Base-by-base conservation (phyloP, 2,329 filamentous ascomycete genomes). In the Sarocladium brachiariae region DNA sequence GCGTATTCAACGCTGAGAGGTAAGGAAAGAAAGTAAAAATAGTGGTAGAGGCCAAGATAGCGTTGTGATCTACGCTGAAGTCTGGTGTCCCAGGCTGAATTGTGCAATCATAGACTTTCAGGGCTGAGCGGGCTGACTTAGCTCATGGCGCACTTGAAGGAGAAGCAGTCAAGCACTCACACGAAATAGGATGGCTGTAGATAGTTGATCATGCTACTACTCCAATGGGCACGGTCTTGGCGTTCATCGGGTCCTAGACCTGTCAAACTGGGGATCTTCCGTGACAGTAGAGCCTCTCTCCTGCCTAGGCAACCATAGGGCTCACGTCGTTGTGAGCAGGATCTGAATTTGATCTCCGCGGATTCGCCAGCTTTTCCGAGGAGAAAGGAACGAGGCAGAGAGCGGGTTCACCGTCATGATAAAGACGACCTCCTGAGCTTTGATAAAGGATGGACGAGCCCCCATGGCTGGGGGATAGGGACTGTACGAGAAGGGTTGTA, bases 61-160 rank as follows among this genome's bases (percentile, higher is more conserved):
- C 43, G 43, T 47, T 31, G 43, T 33, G 43, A 47, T 47, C 43
- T 31, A 16, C 43, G 27, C 25, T 14, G 19, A 47, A 18, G 27
- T 14, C 13, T n/a, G 16, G 10, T 9, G 24, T 25, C 10, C 16
- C n/a, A 47, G 30, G 16, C 21, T 13, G 21, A 47, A n/a, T 10
- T 24, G 43, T 31, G 43, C 43, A 47, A 47, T 33, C 9, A 31
- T n/a, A 24, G 8, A 45, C 39, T 11, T 7, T n/a, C n/a, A 45
- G 21, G n/a, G 19, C 9, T 24, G 4, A 43, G 21, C 27, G 34
- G 34, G 27, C 27, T 18, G 5, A 18, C 34, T 27, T 25, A 14
- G 4, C 16, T 14, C n/a, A 43, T 43, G 39, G 27, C 39, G 39
- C 39, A 43, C 39, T 6, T 10, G 16, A 21, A 39, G 18, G 37